These are phyloP conservation scores for Pythium biforme DNA, from an alignment of 352 stramenopile species.

Conservation along the genomic window DNA sequence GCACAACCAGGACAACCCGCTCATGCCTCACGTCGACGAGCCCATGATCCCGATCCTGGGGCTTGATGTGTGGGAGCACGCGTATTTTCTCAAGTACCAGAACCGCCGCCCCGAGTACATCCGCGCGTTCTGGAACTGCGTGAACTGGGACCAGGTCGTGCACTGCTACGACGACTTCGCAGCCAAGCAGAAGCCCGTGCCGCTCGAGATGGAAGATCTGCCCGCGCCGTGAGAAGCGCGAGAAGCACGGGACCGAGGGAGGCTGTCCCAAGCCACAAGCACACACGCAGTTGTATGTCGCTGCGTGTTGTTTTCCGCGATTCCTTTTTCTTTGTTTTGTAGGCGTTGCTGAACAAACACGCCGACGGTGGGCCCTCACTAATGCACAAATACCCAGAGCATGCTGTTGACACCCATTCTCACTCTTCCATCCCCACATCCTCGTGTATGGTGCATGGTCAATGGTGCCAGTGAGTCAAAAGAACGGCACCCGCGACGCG, in stretches of 20 bases:
- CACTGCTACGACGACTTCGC: slow-evolving; percentile 64
- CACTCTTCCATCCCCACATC: too few relatives aligned
- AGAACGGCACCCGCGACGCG: too few relatives aligned
- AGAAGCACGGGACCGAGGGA: background rate
- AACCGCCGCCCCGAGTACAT: slow-evolving; percentile 90
- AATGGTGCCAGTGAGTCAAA: too few relatives aligned
- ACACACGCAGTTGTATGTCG: too few relatives aligned
- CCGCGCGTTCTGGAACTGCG: slow-evolving; percentile 91
- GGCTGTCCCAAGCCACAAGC: background rate
- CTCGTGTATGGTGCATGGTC: too few relatives aligned
- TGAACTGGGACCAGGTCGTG: slow-evolving; percentile 70
- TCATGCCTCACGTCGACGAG: slow-evolving; percentile 34
- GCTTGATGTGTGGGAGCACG: slow-evolving; percentile 89
- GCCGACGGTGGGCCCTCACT: too few relatives aligned
- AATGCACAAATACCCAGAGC: too few relatives aligned
- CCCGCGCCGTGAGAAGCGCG: slow-evolving; percentile 2
- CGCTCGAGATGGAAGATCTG: slow-evolving; percentile 37
- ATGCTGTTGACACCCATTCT: too few relatives aligned
- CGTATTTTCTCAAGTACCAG: slow-evolving; percentile 90
- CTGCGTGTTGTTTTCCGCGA: too few relatives aligned
- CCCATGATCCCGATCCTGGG: slow-evolving; percentile 77
- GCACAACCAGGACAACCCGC: slow-evolving; percentile 83
- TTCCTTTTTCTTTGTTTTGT: too few relatives aligned
- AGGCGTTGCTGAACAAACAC: too few relatives aligned
- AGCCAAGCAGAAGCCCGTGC: slow-evolving; percentile 40